A percentile compares a stretch with the other conserved stretches of the same genome.
Conservation (phyloP, 371 early-diverging fungal species). For the Smittium mucronatum region DNA sequence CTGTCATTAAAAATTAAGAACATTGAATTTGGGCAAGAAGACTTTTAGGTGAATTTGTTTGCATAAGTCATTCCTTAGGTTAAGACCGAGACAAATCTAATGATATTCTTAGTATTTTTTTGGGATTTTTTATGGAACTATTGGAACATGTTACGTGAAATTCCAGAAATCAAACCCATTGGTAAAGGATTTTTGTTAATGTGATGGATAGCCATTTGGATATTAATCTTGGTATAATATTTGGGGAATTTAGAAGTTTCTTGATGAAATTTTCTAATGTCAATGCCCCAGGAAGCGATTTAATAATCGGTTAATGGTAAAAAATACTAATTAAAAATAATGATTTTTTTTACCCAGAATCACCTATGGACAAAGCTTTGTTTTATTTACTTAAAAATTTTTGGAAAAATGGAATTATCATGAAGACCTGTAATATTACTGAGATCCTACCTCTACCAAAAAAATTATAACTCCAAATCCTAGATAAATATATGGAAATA, state of each 20-base stretch:
- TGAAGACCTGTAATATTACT: not conserved
- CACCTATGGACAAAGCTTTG: not conserved
- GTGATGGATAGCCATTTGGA: not conserved
- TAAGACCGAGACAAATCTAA: too few relatives aligned
- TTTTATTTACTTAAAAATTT: not conserved
- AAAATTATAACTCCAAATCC: not conserved
- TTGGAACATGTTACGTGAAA: too few relatives aligned
- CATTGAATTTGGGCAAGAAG: too few relatives aligned
- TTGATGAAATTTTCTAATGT: not conserved
- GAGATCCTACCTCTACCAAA: not conserved
- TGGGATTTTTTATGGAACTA: too few relatives aligned
- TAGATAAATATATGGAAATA: not conserved
- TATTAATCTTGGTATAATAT: not conserved
- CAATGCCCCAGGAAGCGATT: not conserved
- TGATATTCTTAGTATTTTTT: too few relatives aligned
- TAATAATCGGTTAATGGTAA: not conserved
- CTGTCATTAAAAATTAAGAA: too few relatives aligned
- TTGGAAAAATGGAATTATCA: not conserved
- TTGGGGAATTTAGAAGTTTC: not conserved
- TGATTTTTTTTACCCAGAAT: not conserved
- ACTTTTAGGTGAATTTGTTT: too few relatives aligned
- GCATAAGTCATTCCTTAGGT: too few relatives aligned
- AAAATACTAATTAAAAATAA: not conserved
- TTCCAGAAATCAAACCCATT: not conserved
- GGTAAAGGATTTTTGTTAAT: not conserved